Percentiles rank a stretch among this genome's conserved stretches.
These are phyloP conservation scores for Onygena corvina DNA, from an alignment of 2,329 filamentous ascomycete species.

Conservation along the genomic window DNA sequence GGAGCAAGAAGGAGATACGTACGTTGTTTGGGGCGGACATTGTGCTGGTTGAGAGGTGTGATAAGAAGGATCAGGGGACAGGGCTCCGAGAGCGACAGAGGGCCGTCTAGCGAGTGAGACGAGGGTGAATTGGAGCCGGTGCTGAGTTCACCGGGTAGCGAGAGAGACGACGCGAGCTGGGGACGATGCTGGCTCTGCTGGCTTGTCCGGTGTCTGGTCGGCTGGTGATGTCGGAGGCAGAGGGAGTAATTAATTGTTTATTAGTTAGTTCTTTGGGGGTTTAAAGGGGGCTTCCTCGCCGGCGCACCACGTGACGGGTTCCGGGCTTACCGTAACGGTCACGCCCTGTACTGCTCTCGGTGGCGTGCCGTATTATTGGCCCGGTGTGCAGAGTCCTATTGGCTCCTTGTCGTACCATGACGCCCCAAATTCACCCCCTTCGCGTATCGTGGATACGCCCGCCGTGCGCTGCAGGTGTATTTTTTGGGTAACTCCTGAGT, in stretches of 20 bases:
- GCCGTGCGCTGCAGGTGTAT: conserved; percentile 7
- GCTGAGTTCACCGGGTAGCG: background rate
- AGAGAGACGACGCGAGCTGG: background rate
- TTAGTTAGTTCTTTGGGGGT: too few relatives aligned
- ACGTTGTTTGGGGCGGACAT: conserved; percentile 44
- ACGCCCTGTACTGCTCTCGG: background rate
- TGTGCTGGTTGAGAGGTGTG: conserved; percentile 29
- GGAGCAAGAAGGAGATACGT: conserved; percentile 28
- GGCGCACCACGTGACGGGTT: too few relatives aligned
- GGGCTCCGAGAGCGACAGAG: background rate
- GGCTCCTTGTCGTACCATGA: background rate
- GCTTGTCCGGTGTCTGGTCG: too few relatives aligned
- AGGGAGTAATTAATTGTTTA: too few relatives aligned
- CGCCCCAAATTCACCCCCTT: background rate
- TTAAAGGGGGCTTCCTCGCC: too few relatives aligned
- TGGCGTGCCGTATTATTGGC: background rate
- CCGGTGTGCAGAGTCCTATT: background rate
- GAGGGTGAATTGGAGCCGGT: background rate
- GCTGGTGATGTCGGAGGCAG: too few relatives aligned
- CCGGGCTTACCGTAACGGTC: too few relatives aligned
- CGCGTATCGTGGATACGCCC: background rate
- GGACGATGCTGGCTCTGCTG: too few relatives aligned
- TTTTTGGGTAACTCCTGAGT: conserved; percentile 11
- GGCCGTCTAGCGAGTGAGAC: background rate
- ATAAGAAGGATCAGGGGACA: background rate